phyloP scores from a whole-genome alignment of 371 early-diverging fungal genomes.

The Mucor indicus region DNA sequence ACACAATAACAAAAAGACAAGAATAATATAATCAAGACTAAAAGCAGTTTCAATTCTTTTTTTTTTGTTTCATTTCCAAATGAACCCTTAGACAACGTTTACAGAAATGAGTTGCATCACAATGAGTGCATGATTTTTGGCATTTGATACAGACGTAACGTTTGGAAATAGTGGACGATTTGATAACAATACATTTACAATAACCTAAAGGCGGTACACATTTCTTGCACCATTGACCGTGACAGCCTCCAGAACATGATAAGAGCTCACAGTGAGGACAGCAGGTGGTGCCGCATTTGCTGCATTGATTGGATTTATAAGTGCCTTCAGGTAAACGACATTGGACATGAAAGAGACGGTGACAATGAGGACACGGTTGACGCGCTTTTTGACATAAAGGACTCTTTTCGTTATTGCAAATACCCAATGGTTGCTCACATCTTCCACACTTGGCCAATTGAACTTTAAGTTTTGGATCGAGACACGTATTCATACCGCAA shows the following conservation, averaged over 20 bases:
- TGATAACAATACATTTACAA: slow-evolving; percentile 15
- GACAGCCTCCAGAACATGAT: slow-evolving; percentile 10
- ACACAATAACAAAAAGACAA: too few species aligned
- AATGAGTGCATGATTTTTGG: slow-evolving; percentile 1
- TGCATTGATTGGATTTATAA: slow-evolving; percentile 16
- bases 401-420: slow-evolving; percentile 11
- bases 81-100: slow-evolving; percentile 10
- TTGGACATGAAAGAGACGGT: slow-evolving; percentile 12
- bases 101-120: slow-evolving; percentile 8
- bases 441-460: slow-evolving; percentile 11
- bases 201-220: slow-evolving; percentile 4
- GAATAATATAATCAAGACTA: too few species aligned
- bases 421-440: slow-evolving; percentile 6
- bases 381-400: slow-evolving; percentile 6
- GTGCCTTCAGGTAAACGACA: slow-evolving; percentile 10
- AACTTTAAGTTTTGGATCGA: not conserved
- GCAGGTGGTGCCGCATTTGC: slow-evolving; percentile 9
- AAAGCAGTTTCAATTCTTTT: too few species aligned
- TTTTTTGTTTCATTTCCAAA: too few species aligned
- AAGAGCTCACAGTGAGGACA: slow-evolving; percentile 17
- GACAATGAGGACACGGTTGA: slow-evolving; percentile 8
- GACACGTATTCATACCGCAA: slow-evolving; percentile 15
- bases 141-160: slow-evolving; percentile 9
- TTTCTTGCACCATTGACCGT: slow-evolving; percentile 17
- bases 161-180: slow-evolving; percentile 6